These are phyloP conservation scores for Mycena olivaceomarginata DNA, from an alignment of 768 basidiomycete species.

Conservation along the genomic window DNA sequence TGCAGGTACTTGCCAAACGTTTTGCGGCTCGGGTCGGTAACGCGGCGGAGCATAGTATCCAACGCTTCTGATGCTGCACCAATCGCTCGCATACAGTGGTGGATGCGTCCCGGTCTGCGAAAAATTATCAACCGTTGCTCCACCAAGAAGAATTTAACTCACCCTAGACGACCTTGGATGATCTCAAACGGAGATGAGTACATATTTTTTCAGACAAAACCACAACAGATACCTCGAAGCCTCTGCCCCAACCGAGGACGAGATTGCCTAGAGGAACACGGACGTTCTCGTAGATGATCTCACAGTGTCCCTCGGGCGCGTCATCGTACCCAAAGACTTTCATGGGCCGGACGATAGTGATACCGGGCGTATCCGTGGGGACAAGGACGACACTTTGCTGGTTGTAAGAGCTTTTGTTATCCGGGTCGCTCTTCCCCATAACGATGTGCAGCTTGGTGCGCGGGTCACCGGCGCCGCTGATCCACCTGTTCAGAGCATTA, in stretches of 20 bases:
- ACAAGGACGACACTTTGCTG: conserved; percentile 98
- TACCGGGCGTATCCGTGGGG: conserved; percentile 90
- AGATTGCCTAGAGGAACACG: conserved; percentile 90
- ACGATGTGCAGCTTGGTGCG: conserved; percentile 93
- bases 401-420: conserved; percentile 82
- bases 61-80: conserved; percentile 91
- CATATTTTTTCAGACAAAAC: neutral
- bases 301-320: conserved; percentile 97
- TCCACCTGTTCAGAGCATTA: conserved; percentile 80
- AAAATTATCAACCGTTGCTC: conserved; percentile 8
- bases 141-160: conserved; percentile 43
- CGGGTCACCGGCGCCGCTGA: conserved; percentile 97
- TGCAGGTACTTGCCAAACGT: conserved; percentile 96
- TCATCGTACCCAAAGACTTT: conserved; percentile 96
- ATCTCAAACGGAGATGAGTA: conserved; percentile 65
- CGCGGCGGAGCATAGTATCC: conserved; percentile 91
- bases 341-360: conserved; percentile 95
- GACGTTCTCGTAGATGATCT: conserved; percentile 96
- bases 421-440: conserved; percentile 95
- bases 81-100: conserved; percentile 98
- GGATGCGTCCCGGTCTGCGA: conserved; percentile 92
- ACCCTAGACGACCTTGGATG: conserved; percentile 97
- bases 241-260: conserved; percentile 94
- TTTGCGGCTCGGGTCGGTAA: conserved; percentile 93
- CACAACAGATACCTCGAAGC: conserved; percentile 83